Percentiles rank a stretch among this genome's conserved stretches.
phyloP scores from a whole-genome alignment of 108 stramenopile species.

The Nannochloropsis granulata region DNA sequence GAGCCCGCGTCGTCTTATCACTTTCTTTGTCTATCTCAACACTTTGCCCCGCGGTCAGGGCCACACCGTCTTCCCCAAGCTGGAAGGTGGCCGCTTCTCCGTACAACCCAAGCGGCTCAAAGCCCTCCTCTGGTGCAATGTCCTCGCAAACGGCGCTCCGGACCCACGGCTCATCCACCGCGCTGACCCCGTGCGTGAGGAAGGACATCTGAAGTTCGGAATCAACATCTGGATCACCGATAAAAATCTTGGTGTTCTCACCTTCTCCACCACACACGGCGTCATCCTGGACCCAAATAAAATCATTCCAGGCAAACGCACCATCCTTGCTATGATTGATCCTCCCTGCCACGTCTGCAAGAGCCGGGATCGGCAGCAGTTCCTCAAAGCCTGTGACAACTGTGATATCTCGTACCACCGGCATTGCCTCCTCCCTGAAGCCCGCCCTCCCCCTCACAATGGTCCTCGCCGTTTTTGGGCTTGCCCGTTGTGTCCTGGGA shows the following conservation, averaged over 20 bases:
- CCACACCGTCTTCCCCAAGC: not conserved
- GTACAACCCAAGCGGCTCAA: not conserved
- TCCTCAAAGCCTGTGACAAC: not conserved
- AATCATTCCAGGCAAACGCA: not conserved
- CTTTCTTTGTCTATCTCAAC: slow-evolving; percentile 18
- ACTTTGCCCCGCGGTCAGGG: slow-evolving; percentile 1
- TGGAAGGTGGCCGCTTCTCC: not conserved
- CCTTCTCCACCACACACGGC: not conserved
- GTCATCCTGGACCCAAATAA: not conserved
- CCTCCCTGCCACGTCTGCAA: not conserved
- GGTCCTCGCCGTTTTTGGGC: not conserved
- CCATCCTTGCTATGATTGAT: not conserved
- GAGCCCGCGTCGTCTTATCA: not conserved
- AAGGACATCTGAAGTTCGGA: not conserved
- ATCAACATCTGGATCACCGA: slow-evolving; percentile 16
- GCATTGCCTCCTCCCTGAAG: not conserved
- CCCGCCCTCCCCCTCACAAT: not conserved
- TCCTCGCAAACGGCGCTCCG: not conserved
- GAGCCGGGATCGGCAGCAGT: not conserved
- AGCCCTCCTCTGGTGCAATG: slow-evolving; percentile 6
- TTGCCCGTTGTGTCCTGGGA: not conserved
- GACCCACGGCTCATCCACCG: slow-evolving; percentile 3
- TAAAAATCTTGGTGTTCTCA: not conserved
- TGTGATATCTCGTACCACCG: not conserved
- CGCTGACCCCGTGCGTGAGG: not conserved